Evolutionary conservation across 257 asterid genomes (phyloP).

Genomic region (Penstemon davidsonii): DNA sequence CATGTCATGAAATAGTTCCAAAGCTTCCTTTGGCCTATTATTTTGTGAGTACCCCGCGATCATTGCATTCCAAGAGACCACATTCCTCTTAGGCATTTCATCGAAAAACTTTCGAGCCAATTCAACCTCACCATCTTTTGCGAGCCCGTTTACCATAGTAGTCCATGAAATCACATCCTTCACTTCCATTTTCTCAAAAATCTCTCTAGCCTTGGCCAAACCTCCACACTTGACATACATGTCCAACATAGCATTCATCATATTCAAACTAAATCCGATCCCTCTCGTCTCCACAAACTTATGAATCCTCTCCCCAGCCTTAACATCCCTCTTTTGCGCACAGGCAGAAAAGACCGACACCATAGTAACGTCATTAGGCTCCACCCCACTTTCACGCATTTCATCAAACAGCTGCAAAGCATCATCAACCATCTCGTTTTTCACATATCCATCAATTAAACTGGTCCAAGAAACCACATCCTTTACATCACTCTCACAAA

Average conservation of each 20-base stretch:
- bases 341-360: conserved; percentile 67
- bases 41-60: conserved; percentile 77
- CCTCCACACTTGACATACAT: conserved; percentile 77
- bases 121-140: conserved; percentile 62
- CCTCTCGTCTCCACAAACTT: conserved; percentile 45
- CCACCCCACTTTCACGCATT: conserved; percentile 53
- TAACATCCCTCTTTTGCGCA: conserved; percentile 60
- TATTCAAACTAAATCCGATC: conserved; percentile 43
- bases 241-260: conserved; percentile 70
- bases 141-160: conserved; percentile 67
- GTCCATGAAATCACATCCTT: conserved; percentile 84
- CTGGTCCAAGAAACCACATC: conserved; percentile 92
- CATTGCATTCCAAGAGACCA: conserved; percentile 80
- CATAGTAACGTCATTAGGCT: conserved; percentile 78
- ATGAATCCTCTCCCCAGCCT: conserved; percentile 44
- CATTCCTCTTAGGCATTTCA: conserved; percentile 69
- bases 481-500: conserved; percentile 47
- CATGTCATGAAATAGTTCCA: conserved; percentile 59
- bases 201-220: conserved; percentile 49
- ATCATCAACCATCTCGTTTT: conserved; percentile 53
- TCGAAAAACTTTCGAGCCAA: conserved; percentile 55
- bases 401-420: conserved; percentile 61
- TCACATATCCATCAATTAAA: conserved; percentile 64
- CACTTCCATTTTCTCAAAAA: conserved; percentile 53
- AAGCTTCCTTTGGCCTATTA: conserved; percentile 60